Evolutionary conservation across 176 grass and related monocot genomes (phyloP).

Genomic region (Avena atlantica): DNA sequence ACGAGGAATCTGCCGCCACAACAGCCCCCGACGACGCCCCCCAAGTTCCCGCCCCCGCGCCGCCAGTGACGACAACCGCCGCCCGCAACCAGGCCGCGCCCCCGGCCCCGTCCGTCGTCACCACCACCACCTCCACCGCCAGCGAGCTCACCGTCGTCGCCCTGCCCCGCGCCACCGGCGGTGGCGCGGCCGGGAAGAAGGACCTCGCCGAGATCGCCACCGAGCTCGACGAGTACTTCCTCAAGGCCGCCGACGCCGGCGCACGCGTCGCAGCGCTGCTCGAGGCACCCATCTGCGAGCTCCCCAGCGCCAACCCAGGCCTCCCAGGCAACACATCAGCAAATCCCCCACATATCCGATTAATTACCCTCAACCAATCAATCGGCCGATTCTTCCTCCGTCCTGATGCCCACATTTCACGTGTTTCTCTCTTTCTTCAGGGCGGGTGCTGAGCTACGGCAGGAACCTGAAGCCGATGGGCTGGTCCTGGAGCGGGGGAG

Average conservation of each 20-base stretch:
- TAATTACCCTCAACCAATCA: too few species aligned
- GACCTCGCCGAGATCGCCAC: slow-evolving; percentile 89
- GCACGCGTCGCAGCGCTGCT: slow-evolving; percentile 71
- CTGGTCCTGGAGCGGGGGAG: slow-evolving; percentile 54
- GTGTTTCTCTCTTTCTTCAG: slow-evolving; percentile 44
- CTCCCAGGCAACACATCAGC: slow-evolving; percentile 47
- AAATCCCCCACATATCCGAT: background rate
- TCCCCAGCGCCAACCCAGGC: slow-evolving; percentile 44
- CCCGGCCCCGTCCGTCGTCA: slow-evolving; percentile 66
- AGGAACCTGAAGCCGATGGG: slow-evolving; percentile 80
- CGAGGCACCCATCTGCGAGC: slow-evolving; percentile 81
- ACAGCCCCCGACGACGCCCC: slow-evolving; percentile 28
- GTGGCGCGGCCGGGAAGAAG: slow-evolving; percentile 51
- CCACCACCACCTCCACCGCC: slow-evolving; percentile 64
- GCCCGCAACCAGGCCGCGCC: slow-evolving; percentile 38
- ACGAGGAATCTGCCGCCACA: slow-evolving; percentile 52
- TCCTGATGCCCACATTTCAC: slow-evolving; percentile 28
- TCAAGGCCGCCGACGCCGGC: slow-evolving; percentile 90
- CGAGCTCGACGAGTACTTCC: slow-evolving; percentile 98
- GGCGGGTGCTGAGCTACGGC: slow-evolving; percentile 75
- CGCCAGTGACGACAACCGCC: slow-evolving; percentile 40
- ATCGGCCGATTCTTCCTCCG: background rate
- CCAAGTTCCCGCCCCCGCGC: background rate
- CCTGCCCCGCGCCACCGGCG: slow-evolving; percentile 45
- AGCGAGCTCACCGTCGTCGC: slow-evolving; percentile 86